Base-by-base conservation (phyloP, 495 filamentous ascomycete genomes). In the Hypoxylon trugodes region DNA sequence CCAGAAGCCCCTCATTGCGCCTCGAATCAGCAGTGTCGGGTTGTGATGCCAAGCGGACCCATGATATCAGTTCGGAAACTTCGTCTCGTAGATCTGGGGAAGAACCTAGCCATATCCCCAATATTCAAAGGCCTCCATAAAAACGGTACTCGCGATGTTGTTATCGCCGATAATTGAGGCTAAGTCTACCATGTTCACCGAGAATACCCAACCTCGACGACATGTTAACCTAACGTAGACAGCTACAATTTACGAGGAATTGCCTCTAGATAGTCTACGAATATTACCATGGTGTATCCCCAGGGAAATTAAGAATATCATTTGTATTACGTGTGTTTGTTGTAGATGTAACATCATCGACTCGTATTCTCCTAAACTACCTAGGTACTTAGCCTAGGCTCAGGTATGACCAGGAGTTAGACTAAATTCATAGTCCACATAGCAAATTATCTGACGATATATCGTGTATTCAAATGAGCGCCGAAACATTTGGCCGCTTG, bases 11-110 rank as follows among this genome's bases (percentile, higher is more conserved):
- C 45, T 38, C 40, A 25, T 40, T 30, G 22, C 22, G 0, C 22
- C n/a, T 42, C 40, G 12, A 51, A 46, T 30, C 15, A 5, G 36
- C 7, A 28, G 2, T 12, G 6, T 26, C 26, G 10, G 21, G 1
- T 24, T 1, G 13, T 28, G 13, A 60, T 4, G 48, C 42, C 8
- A 43, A 30, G 21, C n/a, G 38, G 12, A 18, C 41, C 25, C 12
- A 24, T 25, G 10, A 32, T n/a, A 32, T 33, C 21, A 13, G n/a
- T 30, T 8, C 54, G n/a, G n/a, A n/a, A n/a, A n/a, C n/a, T n/a
- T 28, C 16, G 9, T 33, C 15, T 2, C 18, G 3, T 43, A 56
- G 61, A 57, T 26, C 56, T 52, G 63, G 63, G 50, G 63, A 57
- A 61, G 46, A 52, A 16, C 47, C 33, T 47, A n/a, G 38, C 38